Base-by-base conservation (phyloP, 768 basidiomycete species). In the Cystobasidiopsis lactophilus region DNA sequence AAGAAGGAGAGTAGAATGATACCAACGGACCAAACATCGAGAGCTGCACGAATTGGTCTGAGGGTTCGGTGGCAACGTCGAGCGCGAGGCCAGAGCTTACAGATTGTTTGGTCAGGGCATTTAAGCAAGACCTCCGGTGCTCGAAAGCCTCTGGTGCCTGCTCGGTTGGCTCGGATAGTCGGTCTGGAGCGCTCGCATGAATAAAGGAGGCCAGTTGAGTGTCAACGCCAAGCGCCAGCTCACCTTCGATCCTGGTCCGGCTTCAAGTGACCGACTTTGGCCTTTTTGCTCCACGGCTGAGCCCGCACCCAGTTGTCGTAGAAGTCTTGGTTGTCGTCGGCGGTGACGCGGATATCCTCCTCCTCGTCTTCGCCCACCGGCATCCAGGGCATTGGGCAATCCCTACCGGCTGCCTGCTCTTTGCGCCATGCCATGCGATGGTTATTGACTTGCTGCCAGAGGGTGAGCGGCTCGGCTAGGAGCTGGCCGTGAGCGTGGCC, bases 51-150 rank as follows among this genome's bases (percentile, higher is more conserved):
- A 16, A 27, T 11, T 50, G 29, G 21, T 9, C 27, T 26, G 9
- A 60, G 37, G n/a, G n/a, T n/a, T n/a, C n/a, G n/a, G 1, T 9
- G 13, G 18, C 9, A 13, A 43, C 11, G 14, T n/a, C 3, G 46
- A 46, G 54, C 26, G 35, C 48, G 14, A 21, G 21, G 54, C 29
- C 29, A 29, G 52, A 29, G 68, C 77, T 57, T 59, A 89, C 91
- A 85, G 57, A 85, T 85, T 9, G 78, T 79, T 67, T 98, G 93
- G 60, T 85, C 81, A 3, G 77, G 77, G 60, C 93, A 98, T 66
- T 96, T 98, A 38, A 98, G 66, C 35, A 98, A 67, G 2, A 98
- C 91, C 62, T 98, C 93, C 0, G 93, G 93, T 1, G 93, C 88
- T 53, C 93, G 77, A 65, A 98, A 98, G 0, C 93, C 93, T 61